Percentiles rank a stretch among this genome's conserved stretches.
phyloP scores from a whole-genome alignment of 768 basidiomycete genomes.

The Termitomyces eurrhizus region DNA sequence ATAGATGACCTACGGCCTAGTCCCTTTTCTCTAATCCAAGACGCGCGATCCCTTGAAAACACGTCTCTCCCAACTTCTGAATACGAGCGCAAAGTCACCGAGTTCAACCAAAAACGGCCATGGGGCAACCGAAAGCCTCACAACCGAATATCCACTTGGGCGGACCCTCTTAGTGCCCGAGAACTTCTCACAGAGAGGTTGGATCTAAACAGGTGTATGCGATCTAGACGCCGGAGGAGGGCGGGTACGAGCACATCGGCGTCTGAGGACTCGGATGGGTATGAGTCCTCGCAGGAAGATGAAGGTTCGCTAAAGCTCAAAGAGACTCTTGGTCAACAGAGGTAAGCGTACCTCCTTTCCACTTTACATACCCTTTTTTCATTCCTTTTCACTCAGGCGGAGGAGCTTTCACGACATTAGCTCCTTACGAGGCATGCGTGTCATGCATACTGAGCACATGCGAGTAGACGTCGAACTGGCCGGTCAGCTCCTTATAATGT shows the following conservation, averaged over 20 bases:
- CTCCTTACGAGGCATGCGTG: conserved; percentile 41
- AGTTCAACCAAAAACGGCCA: conserved; percentile 39
- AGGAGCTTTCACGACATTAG: conserved; percentile 64
- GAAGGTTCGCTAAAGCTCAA: conserved; percentile 15
- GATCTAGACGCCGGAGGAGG: background rate
- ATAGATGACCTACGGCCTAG: conserved; percentile 17
- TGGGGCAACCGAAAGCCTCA: conserved; percentile 29
- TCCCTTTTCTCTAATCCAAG: conserved; percentile 20
- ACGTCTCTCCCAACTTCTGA: conserved; percentile 21
- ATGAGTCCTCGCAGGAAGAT: conserved; percentile 15
- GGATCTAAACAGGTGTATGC: conserved; percentile 13
- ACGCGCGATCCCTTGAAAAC: conserved; percentile 16
- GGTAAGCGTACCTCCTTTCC: conserved; percentile 24
- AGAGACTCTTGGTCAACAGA: conserved; percentile 19
- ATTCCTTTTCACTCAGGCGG: conserved; percentile 31
- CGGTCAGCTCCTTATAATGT: conserved; percentile 69
- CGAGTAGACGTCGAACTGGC: conserved; percentile 76
- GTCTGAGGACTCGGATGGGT: conserved; percentile 12
- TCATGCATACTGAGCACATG: conserved; percentile 63
- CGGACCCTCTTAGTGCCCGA: conserved; percentile 45
- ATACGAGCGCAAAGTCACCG: conserved; percentile 31
- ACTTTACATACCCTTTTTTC: conserved; percentile 1
- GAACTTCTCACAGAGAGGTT: conserved; percentile 25
- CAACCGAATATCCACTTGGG: conserved; percentile 50
- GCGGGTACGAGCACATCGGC: conserved; percentile 6